Conservation (phyloP, 257 asterid genomes). For the Catharanthus roseus region DNA sequence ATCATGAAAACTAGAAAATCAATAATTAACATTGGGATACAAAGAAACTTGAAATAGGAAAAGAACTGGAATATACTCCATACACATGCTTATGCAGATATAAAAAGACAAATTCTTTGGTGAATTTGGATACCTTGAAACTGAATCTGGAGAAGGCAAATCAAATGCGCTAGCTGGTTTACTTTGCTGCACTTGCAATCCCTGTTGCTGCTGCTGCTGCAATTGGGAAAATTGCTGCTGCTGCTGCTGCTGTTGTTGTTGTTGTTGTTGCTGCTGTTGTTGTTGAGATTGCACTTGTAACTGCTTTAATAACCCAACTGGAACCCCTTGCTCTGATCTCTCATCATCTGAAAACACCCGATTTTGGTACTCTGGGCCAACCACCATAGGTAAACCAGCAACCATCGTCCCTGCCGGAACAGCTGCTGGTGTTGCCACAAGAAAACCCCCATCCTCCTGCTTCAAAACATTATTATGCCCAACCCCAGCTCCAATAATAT, state of each 20-base stretch:
- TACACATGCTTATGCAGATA: not conserved
- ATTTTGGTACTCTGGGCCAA: conserved; percentile 53
- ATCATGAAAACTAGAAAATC: not conserved
- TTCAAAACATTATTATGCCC: conserved; percentile 31
- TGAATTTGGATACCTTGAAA: conserved; percentile 54
- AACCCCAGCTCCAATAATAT: conserved; percentile 30
- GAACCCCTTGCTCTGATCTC: conserved; percentile 61
- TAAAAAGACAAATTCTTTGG: not conserved
- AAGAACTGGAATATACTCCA: not conserved
- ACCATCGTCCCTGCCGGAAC: conserved; percentile 25
- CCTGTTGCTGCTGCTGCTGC: conserved; percentile 39
- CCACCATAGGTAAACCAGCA: conserved; percentile 46
- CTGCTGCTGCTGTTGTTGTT: conserved; percentile 37
- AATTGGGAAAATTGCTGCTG: conserved; percentile 16
- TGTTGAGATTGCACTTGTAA: conserved; percentile 49
- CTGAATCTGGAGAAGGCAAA: conserved; percentile 81
- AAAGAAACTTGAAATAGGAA: no score
- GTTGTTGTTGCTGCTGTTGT: conserved; percentile 38
- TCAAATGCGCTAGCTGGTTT: conserved; percentile 47
- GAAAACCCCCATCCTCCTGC: conserved; percentile 48
- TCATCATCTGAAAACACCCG: conserved; percentile 63
- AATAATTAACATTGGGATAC: not conserved
- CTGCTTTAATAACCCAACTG: conserved; percentile 37
- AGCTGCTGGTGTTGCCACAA: conserved; percentile 9
- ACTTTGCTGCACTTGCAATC: conserved; percentile 46